Percentiles rank a stretch among this genome's conserved stretches.
phyloP scores from a whole-genome alignment of 139 green algal species.

The Tetraselmis chui region DNA sequence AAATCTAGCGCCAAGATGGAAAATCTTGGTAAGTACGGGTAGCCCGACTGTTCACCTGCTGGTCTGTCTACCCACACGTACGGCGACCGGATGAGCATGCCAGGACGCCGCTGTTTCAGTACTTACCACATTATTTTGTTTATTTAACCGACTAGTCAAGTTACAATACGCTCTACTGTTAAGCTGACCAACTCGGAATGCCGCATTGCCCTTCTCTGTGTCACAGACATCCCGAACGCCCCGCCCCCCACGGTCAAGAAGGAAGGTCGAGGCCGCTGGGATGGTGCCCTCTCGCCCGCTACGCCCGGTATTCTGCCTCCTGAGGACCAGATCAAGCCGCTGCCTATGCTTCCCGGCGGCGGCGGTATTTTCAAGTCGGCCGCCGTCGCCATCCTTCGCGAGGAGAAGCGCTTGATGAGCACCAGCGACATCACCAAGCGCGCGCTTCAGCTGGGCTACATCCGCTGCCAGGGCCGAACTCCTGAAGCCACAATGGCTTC shows the following conservation, averaged over 20 bases:
- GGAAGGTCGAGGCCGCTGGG: neutral
- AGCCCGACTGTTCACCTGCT: too few relatives aligned
- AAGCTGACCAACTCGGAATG: too few relatives aligned
- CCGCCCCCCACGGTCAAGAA: neutral
- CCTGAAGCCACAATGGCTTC: constrained; percentile 82
- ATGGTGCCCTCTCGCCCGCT: neutral
- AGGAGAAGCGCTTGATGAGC: constrained; percentile 63
- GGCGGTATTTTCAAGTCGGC: constrained; percentile 78
- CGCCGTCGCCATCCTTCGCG: constrained; percentile 56
- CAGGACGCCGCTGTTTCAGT: too few relatives aligned
- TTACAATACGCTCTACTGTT: too few relatives aligned
- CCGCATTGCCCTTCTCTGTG: neutral
- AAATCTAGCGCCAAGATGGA: too few relatives aligned
- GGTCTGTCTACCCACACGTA: too few relatives aligned
- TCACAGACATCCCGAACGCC: neutral
- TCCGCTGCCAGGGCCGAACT: constrained; percentile 69
- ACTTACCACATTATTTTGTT: too few relatives aligned
- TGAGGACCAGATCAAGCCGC: neutral
- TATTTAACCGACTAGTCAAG: too few relatives aligned
- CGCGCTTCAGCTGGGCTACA: constrained; percentile 49
- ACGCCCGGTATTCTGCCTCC: neutral
- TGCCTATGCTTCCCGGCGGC: constrained; percentile 6
- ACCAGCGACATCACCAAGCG: constrained; percentile 50
- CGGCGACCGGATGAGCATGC: too few relatives aligned
- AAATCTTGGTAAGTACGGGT: too few relatives aligned